Evolutionary conservation across 2,329 filamentous ascomycete genomes (phyloP).

Genomic region (Aureobasidium mangrovei): DNA sequence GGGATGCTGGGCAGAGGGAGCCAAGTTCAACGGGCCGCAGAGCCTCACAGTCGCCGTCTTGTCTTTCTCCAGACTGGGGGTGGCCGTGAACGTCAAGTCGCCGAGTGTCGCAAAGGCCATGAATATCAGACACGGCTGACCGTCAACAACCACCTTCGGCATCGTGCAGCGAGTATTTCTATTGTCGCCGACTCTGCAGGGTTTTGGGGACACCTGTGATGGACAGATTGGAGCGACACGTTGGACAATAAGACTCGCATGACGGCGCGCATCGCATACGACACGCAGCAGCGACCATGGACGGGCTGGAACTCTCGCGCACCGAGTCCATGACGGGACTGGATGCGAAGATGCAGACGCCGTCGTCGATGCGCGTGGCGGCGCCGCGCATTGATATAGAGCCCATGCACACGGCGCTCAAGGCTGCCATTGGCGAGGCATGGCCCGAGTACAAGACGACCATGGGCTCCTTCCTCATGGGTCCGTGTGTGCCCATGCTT

Average conservation of each 20-base stretch:
- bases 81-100: background rate
- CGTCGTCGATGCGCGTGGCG: conserved; percentile 33
- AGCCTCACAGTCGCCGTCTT: background rate
- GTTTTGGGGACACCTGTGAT: background rate
- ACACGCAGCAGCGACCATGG: conserved; percentile 4
- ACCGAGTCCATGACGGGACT: background rate
- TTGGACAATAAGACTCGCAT: background rate
- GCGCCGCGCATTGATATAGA: conserved; percentile 53
- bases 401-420: conserved; percentile 53
- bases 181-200: background rate
- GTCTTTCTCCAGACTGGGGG: background rate
- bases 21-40: background rate
- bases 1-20: too few relatives aligned
- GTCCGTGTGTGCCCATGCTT: conserved; percentile 28
- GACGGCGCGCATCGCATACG: background rate
- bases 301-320: background rate
- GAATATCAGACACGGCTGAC: background rate
- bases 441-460: conserved; percentile 54
- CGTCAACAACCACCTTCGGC: background rate
- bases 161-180: background rate
- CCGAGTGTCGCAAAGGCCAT: background rate
- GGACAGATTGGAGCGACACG: background rate
- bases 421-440: conserved; percentile 49
- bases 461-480: conserved; percentile 48
- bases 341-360: conserved; percentile 16